These are phyloP conservation scores for Leptodontidium sp. DNA, from an alignment of 2,329 filamentous ascomycete species.

Conservation along the genomic window DNA sequence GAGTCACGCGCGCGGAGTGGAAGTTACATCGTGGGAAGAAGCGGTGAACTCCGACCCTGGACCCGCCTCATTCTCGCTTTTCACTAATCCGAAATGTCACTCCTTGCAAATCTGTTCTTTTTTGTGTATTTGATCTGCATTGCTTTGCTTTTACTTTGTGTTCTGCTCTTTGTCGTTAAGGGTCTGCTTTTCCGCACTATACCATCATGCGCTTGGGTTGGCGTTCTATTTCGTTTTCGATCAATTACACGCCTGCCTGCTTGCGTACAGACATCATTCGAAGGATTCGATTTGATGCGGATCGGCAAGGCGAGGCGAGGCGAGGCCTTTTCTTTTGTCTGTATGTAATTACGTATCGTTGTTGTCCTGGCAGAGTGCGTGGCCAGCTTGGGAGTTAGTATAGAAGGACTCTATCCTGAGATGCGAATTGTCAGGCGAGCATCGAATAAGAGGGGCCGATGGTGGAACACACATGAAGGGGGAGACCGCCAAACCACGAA, in stretches of 20 bases:
- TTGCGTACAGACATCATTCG: not conserved
- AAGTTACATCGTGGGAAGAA: constrained; percentile 66
- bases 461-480: too few species aligned
- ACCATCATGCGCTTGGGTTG: constrained; percentile 23
- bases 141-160: constrained; percentile 4
- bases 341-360: not conserved
- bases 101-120: constrained; percentile 1
- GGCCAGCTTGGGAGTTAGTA: not conserved
- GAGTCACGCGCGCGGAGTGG: constrained; percentile 87
- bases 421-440: not conserved
- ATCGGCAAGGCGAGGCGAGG: too few species aligned
- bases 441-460: not conserved
- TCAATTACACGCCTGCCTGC: not conserved
- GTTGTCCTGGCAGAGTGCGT: not conserved
- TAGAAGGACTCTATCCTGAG: not conserved
- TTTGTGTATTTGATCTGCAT: not conserved
- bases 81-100: not conserved
- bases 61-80: not conserved
- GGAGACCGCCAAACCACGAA: not conserved
- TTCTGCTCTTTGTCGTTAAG: not conserved
- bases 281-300: not conserved
- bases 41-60: not conserved
- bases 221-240: not conserved
- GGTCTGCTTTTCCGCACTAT: constrained; percentile 27
- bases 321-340: not conserved